Percentiles rank a stretch among this genome's conserved stretches.
Conservation (phyloP, 805 yeast genomes). For the Barnettozyma salicaria region DNA sequence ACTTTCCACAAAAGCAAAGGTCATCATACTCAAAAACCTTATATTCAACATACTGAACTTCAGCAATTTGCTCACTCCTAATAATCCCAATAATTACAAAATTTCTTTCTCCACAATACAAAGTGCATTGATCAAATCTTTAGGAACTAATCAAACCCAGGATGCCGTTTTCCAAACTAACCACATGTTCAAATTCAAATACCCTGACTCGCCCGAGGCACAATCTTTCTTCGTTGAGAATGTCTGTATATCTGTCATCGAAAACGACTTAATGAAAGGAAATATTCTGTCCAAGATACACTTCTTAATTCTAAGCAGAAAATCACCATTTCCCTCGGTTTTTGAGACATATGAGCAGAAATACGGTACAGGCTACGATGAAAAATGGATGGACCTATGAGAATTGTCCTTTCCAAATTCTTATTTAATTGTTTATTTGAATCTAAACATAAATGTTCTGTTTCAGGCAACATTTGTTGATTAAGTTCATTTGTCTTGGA, state of each 20-base stretch:
- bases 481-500: too few relatives aligned
- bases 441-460: too few relatives aligned
- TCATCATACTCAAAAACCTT: slow-evolving; percentile 42
- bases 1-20: slow-evolving; percentile 39
- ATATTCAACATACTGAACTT: slow-evolving; percentile 20
- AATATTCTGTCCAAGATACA: slow-evolving; percentile 39
- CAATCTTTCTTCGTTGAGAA: slow-evolving; percentile 43
- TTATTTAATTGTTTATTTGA: too few relatives aligned
- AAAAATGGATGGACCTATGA: slow-evolving; percentile 18
- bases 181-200: slow-evolving; percentile 23
- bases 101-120: slow-evolving; percentile 14
- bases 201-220: slow-evolving; percentile 8
- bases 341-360: slow-evolving; percentile 17
- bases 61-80: slow-evolving; percentile 1
- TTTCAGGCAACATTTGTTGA: too few relatives aligned
- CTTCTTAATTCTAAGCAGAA: slow-evolving; percentile 37
- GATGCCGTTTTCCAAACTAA: slow-evolving; percentile 11
- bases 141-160: slow-evolving; percentile 19
- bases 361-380: slow-evolving; percentile 9
- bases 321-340: slow-evolving; percentile 36
- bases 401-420: neutral
- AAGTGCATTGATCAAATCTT: slow-evolving; percentile 22
- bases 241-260: slow-evolving; percentile 44
- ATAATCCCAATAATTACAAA: slow-evolving; percentile 8
- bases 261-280: slow-evolving; percentile 48